phyloP scores from a whole-genome alignment of 2,329 filamentous ascomycete species.

The Zalaria sp. region DNA sequence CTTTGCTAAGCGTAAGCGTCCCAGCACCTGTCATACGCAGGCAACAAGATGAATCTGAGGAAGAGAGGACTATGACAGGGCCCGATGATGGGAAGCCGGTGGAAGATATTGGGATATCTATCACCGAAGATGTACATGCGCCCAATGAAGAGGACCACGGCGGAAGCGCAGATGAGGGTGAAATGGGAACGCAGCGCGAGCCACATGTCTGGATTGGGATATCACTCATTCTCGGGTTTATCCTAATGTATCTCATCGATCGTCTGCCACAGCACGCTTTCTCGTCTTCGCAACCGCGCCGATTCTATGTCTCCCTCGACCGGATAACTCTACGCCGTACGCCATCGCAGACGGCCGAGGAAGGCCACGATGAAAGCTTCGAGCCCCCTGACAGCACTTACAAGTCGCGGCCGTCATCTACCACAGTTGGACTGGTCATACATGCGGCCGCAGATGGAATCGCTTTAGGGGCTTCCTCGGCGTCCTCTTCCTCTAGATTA shows the following conservation, averaged over 20 bases:
- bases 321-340: constrained; percentile 7
- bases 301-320: constrained; percentile 78
- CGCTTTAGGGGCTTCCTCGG: constrained; percentile 75
- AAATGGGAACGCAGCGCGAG: constrained; percentile 21
- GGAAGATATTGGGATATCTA: not conserved
- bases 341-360: constrained; percentile 4
- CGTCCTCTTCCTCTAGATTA: constrained; percentile 52
- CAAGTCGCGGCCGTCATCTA: constrained; percentile 22
- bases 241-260: constrained; percentile 95
- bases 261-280: constrained; percentile 62
- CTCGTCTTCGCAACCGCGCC: constrained; percentile 42
- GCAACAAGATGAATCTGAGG: not conserved
- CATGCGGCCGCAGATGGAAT: constrained; percentile 93
- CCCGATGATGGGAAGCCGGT: constrained; percentile 14
- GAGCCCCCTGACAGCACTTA: constrained; percentile 22
- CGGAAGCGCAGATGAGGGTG: not conserved
- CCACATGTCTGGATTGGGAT: constrained; percentile 73
- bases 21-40: no score
- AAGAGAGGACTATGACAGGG: constrained; percentile 10
- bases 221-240: constrained; percentile 74
- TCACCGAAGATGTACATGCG: not conserved
- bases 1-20: no score
- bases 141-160: not conserved
- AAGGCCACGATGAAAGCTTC: constrained; percentile 17
- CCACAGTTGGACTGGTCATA: constrained; percentile 88